Conservation (phyloP, 306 rosid genomes). For the Glycine soja region DNA sequence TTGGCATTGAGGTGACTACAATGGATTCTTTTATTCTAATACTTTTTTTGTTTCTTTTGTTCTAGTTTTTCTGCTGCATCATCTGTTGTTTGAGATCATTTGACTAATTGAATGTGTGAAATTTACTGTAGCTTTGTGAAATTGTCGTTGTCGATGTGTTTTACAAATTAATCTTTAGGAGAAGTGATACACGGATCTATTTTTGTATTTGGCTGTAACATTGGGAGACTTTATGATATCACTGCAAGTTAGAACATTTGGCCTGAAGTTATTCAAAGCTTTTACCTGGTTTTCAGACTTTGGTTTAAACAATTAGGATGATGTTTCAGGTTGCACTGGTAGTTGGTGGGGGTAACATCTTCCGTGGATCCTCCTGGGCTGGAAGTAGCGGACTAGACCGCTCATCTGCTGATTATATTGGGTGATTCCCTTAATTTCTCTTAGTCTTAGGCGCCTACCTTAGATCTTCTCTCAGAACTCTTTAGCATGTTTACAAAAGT, state of each 20-base stretch:
- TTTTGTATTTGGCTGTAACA: constrained; percentile 1
- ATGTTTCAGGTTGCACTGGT: constrained; percentile 92
- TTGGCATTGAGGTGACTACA: constrained; percentile 87
- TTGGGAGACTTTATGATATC: constrained; percentile 20
- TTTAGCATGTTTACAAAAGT: constrained; percentile 4
- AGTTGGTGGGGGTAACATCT: constrained; percentile 96
- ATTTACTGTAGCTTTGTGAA: constrained; percentile 17
- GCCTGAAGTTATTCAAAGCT: neutral
- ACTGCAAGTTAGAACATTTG: constrained; percentile 41
- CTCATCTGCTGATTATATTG: constrained; percentile 95
- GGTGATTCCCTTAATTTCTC: constrained; percentile 61
- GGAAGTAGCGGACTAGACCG: constrained; percentile 95
- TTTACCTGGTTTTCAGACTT: constrained; percentile 28
- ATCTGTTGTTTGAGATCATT: constrained; percentile 24
- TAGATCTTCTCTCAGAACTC: constrained; percentile 38
- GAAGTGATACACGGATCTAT: constrained; percentile 1
- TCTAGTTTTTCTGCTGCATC: constrained; percentile 9
- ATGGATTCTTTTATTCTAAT: neutral
- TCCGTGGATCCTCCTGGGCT: constrained; percentile 95
- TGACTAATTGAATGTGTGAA: constrained; percentile 23
- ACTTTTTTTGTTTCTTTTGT: neutral
- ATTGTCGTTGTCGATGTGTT: neutral
- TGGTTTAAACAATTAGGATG: constrained; percentile 38
- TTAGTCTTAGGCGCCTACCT: neutral
- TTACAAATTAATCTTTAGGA: constrained; percentile 17